These are phyloP conservation scores for Pseudogymnoascus sp. DNA, from an alignment of 2,329 filamentous ascomycete genomes.

Conservation along the genomic window DNA sequence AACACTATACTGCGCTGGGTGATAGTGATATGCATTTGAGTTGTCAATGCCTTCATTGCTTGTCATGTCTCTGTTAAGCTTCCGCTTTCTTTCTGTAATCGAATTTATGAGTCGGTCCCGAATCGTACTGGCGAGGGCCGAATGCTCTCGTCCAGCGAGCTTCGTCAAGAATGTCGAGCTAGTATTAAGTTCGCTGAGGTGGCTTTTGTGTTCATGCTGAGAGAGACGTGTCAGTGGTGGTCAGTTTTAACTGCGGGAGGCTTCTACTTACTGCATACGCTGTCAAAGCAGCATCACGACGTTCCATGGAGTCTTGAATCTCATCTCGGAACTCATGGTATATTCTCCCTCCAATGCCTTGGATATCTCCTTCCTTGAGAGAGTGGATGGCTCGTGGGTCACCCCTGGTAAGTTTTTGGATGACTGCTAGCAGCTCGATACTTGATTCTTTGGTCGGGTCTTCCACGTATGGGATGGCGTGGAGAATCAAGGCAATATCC, in stretches of 20 bases:
- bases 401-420: conserved; percentile 32
- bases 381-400: conserved; percentile 22
- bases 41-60: conserved; percentile 57
- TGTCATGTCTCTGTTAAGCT: conserved; percentile 59
- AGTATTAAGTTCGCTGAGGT: conserved; percentile 51
- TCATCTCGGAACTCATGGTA: conserved; percentile 81
- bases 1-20: conserved; percentile 61
- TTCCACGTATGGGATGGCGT: conserved; percentile 71
- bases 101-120: conserved; percentile 61
- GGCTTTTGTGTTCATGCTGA: conserved; percentile 57
- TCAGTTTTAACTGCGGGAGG: conserved; percentile 10
- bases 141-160: conserved; percentile 55
- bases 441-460: conserved; percentile 55
- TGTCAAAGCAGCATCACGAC: conserved; percentile 75
- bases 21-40: conserved; percentile 56
- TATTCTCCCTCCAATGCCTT: conserved; percentile 65
- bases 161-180: conserved; percentile 55
- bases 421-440: conserved; percentile 32
- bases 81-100: conserved; percentile 56
- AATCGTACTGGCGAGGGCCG: conserved; percentile 51
- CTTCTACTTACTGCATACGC: conserved; percentile 63
- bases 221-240: conserved; percentile 17
- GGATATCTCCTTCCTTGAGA: conserved; percentile 30
- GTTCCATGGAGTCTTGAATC: conserved; percentile 80
- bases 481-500: conserved; percentile 78